Base-by-base conservation (phyloP, 805 yeast genomes). In the Clavispora phyllophila region DNA sequence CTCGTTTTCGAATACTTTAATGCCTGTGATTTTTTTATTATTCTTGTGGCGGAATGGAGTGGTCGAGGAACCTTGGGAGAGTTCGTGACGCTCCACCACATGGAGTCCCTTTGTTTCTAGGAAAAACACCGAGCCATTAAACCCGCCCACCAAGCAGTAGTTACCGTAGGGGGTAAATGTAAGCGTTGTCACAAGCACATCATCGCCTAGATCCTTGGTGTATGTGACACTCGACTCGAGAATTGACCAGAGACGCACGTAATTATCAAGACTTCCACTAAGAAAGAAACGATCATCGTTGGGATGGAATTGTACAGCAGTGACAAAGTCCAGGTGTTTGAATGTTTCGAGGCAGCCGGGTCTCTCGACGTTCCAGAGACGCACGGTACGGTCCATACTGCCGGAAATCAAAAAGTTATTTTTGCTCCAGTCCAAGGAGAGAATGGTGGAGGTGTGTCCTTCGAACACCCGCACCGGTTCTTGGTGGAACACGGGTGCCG, bases 401-500 rank as follows among this genome's bases (percentile, higher is more conserved):
- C 93, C 82, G 0, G 93, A 73, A 1, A 88, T 58, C 24, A 91
- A 58, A 52, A 90, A 90, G 57, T 83, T 83, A 62, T 88, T 89
- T 53, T 82, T 83, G 40, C 95, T 84, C 97, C 97, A 90, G 54
- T 86, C 87, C 26, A 90, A 56, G 9, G 85, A 78, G n/a, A 87
- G 60, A 13, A 91, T 73, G 45, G 87, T 84, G 36, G 76, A 76
- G 0, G 75, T 61, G 61, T 91, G 97, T 14, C 86, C 93, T 33
- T 59, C 62, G 47, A 79, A 84, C 12, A 73, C 73, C 24, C 77
- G 70, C 13, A 72, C 58, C 0, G 97, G 96, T 9, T 57, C 58
- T 3, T 80, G 76, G 49, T 81, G 83, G 59, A 90, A 89, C 1
- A 90, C 87, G 0, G 96, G 91, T 0, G 95, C 95, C 53, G 74